Conservation (phyloP, 2,329 filamentous ascomycete genomes). For the Lasiodiplodia hormozganensis region DNA sequence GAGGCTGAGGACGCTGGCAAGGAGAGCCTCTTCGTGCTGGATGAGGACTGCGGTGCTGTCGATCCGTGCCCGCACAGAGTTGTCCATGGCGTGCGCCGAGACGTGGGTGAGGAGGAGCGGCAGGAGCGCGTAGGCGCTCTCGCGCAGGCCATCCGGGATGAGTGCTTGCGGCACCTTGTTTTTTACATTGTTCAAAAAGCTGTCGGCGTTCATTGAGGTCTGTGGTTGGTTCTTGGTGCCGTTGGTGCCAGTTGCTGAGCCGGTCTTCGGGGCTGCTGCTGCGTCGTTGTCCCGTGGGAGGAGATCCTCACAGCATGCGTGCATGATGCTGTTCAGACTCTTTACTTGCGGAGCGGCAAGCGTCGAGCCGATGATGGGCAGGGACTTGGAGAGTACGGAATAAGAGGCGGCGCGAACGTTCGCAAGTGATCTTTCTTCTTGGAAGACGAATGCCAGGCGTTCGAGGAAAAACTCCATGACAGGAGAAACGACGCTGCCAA, state of each 20-base stretch:
- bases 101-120: constrained; percentile 67
- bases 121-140: constrained; percentile 68
- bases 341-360: constrained; percentile 71
- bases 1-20: constrained; percentile 83
- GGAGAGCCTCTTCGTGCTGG: constrained; percentile 72
- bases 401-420: constrained; percentile 69
- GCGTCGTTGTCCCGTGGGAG: constrained; percentile 55
- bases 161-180: constrained; percentile 40
- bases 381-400: constrained; percentile 61
- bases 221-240: constrained; percentile 42
- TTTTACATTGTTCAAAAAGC: constrained; percentile 64
- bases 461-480: constrained; percentile 71
- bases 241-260: constrained; percentile 50
- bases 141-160: constrained; percentile 56
- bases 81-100: constrained; percentile 71
- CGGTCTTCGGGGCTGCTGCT: constrained; percentile 47
- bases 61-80: constrained; percentile 74
- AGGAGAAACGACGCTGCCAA: constrained; percentile 65
- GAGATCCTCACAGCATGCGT: constrained; percentile 76
- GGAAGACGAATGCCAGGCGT: constrained; percentile 75
- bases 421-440: constrained; percentile 56
- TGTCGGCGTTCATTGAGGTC: constrained; percentile 69
- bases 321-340: constrained; percentile 67
- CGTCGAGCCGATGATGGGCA: constrained; percentile 69
- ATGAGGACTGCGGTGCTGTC: constrained; percentile 82